Percentiles rank a stretch among this genome's conserved stretches.
Conservation (phyloP, 2,329 filamentous ascomycete genomes). For the Pleurostoma richardsiae region DNA sequence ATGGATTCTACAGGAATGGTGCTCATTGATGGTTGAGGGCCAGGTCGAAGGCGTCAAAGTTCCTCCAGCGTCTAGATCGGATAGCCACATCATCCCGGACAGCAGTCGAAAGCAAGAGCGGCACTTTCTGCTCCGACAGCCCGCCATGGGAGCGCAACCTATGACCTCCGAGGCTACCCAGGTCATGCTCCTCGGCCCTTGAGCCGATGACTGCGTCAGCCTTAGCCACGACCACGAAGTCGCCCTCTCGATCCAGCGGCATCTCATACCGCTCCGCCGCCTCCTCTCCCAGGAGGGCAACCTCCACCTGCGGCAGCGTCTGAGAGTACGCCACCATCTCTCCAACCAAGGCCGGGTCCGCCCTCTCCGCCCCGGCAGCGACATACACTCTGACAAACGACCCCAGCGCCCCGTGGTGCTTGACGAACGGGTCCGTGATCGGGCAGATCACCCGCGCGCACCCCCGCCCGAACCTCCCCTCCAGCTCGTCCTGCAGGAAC, state of each 20-base stretch:
- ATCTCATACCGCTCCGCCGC: conserved; percentile 28
- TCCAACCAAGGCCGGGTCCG: conserved; percentile 11
- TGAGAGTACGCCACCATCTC: conserved; percentile 21
- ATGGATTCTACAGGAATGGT: background rate
- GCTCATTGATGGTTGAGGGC: conserved; percentile 20
- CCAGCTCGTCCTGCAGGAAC: conserved; percentile 31
- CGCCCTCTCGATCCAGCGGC: conserved; percentile 31
- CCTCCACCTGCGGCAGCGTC: conserved; percentile 23
- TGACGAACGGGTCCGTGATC: conserved; percentile 36
- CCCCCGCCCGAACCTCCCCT: conserved; percentile 20
- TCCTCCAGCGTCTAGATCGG: conserved; percentile 21
- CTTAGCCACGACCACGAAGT: conserved; percentile 31
- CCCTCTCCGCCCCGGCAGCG: conserved; percentile 1
- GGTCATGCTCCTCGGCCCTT: conserved; percentile 25
- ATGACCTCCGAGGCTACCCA: conserved; percentile 23
- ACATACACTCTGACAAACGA: conserved; percentile 34
- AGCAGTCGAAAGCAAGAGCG: conserved; percentile 25
- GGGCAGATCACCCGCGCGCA: conserved; percentile 33
- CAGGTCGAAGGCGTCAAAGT: conserved; percentile 32
- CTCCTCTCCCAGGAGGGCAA: conserved; percentile 20
- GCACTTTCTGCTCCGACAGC: conserved; percentile 30
- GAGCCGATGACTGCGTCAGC: conserved; percentile 29
- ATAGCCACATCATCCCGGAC: conserved; percentile 4
- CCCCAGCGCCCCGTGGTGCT: conserved; percentile 35
- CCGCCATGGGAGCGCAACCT: conserved; percentile 33